Base-by-base conservation (phyloP, 2,329 filamentous ascomycete species). In the Rugonectria rugulosa region DNA sequence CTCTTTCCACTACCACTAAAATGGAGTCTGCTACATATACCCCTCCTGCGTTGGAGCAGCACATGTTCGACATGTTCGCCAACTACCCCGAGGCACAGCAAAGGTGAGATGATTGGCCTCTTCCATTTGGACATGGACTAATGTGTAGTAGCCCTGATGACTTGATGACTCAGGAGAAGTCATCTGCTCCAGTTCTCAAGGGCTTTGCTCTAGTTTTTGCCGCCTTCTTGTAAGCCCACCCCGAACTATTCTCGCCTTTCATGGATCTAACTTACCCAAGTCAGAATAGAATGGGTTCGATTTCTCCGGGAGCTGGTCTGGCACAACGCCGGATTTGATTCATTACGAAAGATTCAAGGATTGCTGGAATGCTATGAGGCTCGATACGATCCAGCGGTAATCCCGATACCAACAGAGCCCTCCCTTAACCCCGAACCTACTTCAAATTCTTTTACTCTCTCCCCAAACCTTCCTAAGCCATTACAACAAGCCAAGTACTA, bases 291-390 rank as follows among this genome's bases (percentile, higher is more conserved):
- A 57, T 63, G 50, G 61, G 20, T 67, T 29, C 59, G 56, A 2
- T 58, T 67, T 19, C 56, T 67, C 34, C 64, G 64, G 3, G 59
- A 64, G 24, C 47, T 41, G 0, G 62, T 60, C 1, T 90, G 86
- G 85, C 74, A 73, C 32, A 87, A 87, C 70, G 86, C 86, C 17
- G 86, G 86, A 27, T 90, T 91, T 65, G 75, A 73, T 42, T 72
- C 75, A 5, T 75, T 91, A 36, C 82, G 83, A 41, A 74, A 80
- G 29, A 79, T 86, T 52, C 75, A 76, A 20, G 71, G 79, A 20
- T 74, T 69, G n/a, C 68, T 91, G 24, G 76, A 84, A 43, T 74
- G 81, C 45, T 83, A 72, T 46, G 77, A 78, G 59, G 77, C 78
- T 3, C 71, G 75, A 42, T 81, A 76, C 56, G 78, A 80, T 20